Percentiles rank a stretch among this genome's conserved stretches.
These are phyloP conservation scores for Cyberlindnera maritima DNA, from an alignment of 805 yeast species.

Conservation along the genomic window DNA sequence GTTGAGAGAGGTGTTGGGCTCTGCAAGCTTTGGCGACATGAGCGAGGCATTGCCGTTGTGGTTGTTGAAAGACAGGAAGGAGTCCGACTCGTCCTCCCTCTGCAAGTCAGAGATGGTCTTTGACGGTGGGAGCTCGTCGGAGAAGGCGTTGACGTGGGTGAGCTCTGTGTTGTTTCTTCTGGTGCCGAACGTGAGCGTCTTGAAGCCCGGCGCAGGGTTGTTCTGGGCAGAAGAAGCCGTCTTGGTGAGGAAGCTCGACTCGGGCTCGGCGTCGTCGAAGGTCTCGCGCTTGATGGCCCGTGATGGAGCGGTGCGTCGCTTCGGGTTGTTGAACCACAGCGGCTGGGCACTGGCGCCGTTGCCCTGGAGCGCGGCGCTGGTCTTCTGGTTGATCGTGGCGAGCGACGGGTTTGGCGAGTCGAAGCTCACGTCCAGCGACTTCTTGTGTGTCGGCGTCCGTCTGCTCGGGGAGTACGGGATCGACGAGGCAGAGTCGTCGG, in stretches of 20 bases:
- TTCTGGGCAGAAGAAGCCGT: conserved; percentile 13
- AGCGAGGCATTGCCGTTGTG: conserved; percentile 11
- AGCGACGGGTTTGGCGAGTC: conserved; percentile 23
- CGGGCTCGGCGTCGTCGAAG: conserved; percentile 22
- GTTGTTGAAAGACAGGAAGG: conserved; percentile 19
- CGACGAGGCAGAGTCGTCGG: conserved; percentile 22
- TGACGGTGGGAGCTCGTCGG: conserved; percentile 41
- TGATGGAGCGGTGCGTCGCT: conserved; percentile 47
- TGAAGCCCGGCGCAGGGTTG: conserved; percentile 31
- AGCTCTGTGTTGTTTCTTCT: conserved; percentile 27
- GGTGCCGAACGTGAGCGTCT: conserved; percentile 37
- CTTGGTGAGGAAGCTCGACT: conserved; percentile 25
- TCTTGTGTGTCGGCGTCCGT: conserved; percentile 28
- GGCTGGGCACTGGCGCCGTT: conserved; percentile 19
- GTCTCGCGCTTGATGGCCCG: conserved; percentile 41
- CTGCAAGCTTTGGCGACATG: conserved; percentile 7
- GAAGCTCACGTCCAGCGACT: conserved; percentile 17
- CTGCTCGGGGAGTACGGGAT: conserved; percentile 21
- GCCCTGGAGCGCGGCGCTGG: conserved; percentile 6
- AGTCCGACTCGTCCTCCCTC: conserved; percentile 33
- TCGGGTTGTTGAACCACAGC: conserved; percentile 41
- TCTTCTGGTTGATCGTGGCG: conserved; percentile 25
- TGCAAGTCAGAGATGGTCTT: conserved; percentile 40
- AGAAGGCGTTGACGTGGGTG: conserved; percentile 30
- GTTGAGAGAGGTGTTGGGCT: conserved; percentile 2